phyloP scores from a whole-genome alignment of 192 early-diverging fungal species.

The Podila minutissima region DNA sequence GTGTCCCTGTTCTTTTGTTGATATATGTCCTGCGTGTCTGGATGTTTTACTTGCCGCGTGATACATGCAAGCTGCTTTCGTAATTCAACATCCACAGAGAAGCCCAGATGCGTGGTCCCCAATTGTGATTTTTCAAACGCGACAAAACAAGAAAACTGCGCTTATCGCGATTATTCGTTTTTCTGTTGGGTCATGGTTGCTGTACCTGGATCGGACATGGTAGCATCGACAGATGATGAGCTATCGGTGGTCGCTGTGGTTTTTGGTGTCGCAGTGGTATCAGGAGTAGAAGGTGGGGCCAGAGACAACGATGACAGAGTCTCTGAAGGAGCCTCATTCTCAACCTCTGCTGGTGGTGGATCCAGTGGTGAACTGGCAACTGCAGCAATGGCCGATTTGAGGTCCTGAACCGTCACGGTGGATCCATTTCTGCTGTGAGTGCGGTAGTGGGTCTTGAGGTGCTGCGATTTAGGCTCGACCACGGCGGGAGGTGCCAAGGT shows the following conservation, averaged over 20 bases:
- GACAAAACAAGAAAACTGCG: no score
- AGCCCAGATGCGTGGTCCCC: no score
- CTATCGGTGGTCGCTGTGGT: not conserved
- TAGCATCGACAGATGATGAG: not conserved
- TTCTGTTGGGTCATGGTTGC: not conserved
- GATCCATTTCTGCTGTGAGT: conserved; percentile 48
- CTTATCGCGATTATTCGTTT: not conserved
- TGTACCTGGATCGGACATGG: not conserved
- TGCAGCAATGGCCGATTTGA: conserved; percentile 46
- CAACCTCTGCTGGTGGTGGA: not conserved
- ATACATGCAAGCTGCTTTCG: no score
- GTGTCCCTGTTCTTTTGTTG: no score
- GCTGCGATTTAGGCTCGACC: conserved; percentile 11
- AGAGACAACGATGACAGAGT: not conserved
- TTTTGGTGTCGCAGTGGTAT: not conserved
- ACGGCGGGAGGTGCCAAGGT: not conserved
- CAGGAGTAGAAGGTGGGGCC: not conserved
- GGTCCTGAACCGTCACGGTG: conserved; percentile 46
- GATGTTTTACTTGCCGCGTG: no score
- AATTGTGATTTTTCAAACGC: no score
- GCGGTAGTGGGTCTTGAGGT: conserved; percentile 51
- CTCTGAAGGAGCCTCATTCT: not conserved
- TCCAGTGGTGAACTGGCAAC: conserved; percentile 32
- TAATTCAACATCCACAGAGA: no score
- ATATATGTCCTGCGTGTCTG: no score